Conservation (phyloP, 108 stramenopile species). For the Poteriospumella lacustris region DNA sequence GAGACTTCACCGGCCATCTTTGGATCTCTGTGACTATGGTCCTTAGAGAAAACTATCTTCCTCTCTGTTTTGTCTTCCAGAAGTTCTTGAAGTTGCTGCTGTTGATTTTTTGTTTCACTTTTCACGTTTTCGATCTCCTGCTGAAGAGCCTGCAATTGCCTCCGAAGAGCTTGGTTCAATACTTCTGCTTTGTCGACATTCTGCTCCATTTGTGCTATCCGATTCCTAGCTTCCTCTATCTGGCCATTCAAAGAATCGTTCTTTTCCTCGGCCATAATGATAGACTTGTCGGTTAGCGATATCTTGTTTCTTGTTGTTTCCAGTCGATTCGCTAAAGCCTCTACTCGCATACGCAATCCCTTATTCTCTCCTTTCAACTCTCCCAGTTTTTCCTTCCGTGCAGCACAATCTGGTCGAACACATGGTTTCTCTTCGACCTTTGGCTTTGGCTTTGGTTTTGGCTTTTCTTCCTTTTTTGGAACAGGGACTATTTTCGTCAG, state of each 20-base stretch:
- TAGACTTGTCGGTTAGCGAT: slow-evolving; percentile 13
- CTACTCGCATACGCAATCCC: background rate
- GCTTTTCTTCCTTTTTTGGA: background rate
- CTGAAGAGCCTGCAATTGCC: background rate
- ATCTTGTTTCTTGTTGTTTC: slow-evolving; percentile 8
- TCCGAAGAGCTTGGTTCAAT: background rate
- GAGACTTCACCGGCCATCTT: background rate
- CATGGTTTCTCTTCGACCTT: slow-evolving; percentile 3
- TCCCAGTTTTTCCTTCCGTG: background rate
- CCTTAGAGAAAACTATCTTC: slow-evolving; percentile 2
- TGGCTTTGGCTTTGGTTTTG: background rate
- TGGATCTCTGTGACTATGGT: background rate
- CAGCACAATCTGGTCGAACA: slow-evolving; percentile 1
- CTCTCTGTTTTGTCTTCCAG: background rate
- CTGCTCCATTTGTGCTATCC: background rate
- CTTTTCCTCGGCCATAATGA: slow-evolving; percentile 3
- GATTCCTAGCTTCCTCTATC: slow-evolving; percentile 1
- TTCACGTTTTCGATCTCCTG: background rate
- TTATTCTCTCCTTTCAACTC: background rate
- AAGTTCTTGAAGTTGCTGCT: background rate
- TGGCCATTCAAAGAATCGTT: slow-evolving; percentile 4
- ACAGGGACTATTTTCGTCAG: slow-evolving; percentile 1
- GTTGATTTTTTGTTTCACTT: background rate
- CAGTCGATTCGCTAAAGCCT: background rate
- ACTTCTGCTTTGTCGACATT: slow-evolving; percentile 8